A percentile compares a stretch with the other conserved stretches of the same genome.
Conservation (phyloP, 2,329 filamentous ascomycete species). For the Penicillium sp. region DNA sequence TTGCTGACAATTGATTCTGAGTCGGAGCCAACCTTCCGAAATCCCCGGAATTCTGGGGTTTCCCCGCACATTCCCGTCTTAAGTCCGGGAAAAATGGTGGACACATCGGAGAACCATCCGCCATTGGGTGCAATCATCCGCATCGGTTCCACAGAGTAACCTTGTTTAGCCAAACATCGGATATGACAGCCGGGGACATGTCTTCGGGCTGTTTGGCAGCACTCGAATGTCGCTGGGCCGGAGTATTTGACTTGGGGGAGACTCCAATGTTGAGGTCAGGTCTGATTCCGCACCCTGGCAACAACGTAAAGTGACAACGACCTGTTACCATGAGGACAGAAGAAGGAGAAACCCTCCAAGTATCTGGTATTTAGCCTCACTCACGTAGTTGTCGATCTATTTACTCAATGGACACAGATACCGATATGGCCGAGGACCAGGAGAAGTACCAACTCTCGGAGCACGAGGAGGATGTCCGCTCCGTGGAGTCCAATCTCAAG, state of each 20-base stretch:
- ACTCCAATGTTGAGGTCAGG: too few species aligned
- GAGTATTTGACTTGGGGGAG: too few species aligned
- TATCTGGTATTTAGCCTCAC: background rate
- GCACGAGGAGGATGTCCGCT: background rate
- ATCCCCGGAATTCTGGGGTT: background rate
- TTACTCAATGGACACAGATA: background rate
- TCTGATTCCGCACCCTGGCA: background rate
- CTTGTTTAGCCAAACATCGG: too few species aligned
- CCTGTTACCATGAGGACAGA: background rate
- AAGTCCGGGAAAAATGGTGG: background rate
- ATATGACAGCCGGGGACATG: too few species aligned
- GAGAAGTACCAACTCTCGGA: slow-evolving; percentile 3
- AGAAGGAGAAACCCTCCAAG: background rate
- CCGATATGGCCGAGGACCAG: background rate
- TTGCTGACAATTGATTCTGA: background rate
- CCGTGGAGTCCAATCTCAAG: slow-evolving; percentile 4
- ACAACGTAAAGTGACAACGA: background rate
- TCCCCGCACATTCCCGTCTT: background rate
- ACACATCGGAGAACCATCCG: background rate
- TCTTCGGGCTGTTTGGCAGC: too few species aligned
- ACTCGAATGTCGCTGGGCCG: too few species aligned
- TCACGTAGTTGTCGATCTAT: background rate
- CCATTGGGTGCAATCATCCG: background rate
- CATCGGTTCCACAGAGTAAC: too few species aligned
- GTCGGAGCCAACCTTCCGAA: slow-evolving; percentile 1